phyloP scores from a whole-genome alignment of 352 stramenopile genomes.

The Phytophthora syringae region DNA sequence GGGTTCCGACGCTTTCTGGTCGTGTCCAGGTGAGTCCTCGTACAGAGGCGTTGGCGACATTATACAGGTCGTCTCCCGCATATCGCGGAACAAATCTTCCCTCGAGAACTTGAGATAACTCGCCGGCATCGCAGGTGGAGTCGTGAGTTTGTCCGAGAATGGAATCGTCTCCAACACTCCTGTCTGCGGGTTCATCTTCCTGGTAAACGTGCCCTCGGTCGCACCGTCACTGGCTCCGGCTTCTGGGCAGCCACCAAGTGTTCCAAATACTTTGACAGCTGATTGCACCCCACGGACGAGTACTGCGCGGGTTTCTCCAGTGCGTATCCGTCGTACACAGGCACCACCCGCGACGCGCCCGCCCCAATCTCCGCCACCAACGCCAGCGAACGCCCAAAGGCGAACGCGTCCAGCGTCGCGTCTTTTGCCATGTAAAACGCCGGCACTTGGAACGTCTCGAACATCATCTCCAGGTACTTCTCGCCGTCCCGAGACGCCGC shows the following conservation, averaged over 20 bases:
- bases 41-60: conserved; percentile 53
- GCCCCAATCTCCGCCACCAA: conserved; percentile 91
- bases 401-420: conserved; percentile 91
- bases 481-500: conserved; percentile 63
- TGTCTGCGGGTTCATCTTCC: conserved; percentile 51
- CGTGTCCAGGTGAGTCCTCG: conserved; percentile 30
- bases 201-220: conserved; percentile 74
- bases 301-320: conserved; percentile 81
- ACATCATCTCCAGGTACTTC: conserved; percentile 92
- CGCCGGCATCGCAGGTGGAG: conserved; percentile 55
- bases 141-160: conserved; percentile 44
- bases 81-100: conserved; percentile 75
- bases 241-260: conserved; percentile 63
- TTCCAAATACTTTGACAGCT: conserved; percentile 73
- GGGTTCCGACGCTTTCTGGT: conserved; percentile 21
- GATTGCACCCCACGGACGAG: conserved; percentile 76
- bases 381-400: conserved; percentile 86
- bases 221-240: conserved; percentile 42
- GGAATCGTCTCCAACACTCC: conserved; percentile 67
- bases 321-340: conserved; percentile 92
- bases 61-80: conserved; percentile 69
- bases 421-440: conserved; percentile 93
- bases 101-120: conserved; percentile 83
- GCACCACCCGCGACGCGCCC: conserved; percentile 84
- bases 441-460: conserved; percentile 91